phyloP scores from a whole-genome alignment of 192 early-diverging fungal species.

The Linnemannia hyalina region DNA sequence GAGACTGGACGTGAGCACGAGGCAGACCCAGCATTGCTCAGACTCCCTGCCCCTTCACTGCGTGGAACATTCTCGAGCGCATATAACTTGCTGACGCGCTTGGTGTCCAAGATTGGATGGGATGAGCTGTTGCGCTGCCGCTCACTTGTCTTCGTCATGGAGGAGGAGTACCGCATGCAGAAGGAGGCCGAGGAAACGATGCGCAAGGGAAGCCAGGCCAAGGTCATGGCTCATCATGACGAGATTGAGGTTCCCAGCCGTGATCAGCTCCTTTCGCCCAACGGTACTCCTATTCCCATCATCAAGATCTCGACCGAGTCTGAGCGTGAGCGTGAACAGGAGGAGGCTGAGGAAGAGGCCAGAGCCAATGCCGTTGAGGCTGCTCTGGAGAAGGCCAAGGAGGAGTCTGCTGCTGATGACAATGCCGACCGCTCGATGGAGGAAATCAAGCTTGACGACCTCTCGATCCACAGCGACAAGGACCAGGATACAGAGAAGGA shows the following conservation, averaged over 20 bases:
- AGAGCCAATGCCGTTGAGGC: conserved; percentile 34
- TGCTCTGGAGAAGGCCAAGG: conserved; percentile 17
- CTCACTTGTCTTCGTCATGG: conserved; percentile 98
- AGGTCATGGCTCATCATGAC: conserved; percentile 9
- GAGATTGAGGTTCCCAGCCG: conserved; percentile 24
- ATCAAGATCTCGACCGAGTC: conserved; percentile 56
- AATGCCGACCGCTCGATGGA: conserved; percentile 44
- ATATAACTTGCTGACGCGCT: conserved; percentile 84
- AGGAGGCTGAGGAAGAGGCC: conserved; percentile 42
- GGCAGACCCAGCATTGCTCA: conserved; percentile 75
- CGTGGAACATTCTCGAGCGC: conserved; percentile 95
- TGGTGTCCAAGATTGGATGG: conserved; percentile 93
- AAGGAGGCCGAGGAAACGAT: conserved; percentile 81
- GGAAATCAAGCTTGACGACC: conserved; percentile 51
- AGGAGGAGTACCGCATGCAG: conserved; percentile 92
- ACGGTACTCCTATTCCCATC: conserved; percentile 53
- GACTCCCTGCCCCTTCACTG: conserved; percentile 90
- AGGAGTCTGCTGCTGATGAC: conserved; percentile 17
- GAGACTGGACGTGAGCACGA: conserved; percentile 69
- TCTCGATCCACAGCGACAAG: conserved; percentile 41
- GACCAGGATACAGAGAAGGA: conserved; percentile 35
- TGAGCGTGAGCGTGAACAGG: conserved; percentile 48
- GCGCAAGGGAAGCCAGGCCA: conserved; percentile 53
- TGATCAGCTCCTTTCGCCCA: conserved; percentile 43
- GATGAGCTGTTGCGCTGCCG: conserved; percentile 91